Percentiles rank a stretch among this genome's conserved stretches.
Evolutionary conservation across 805 yeast species (phyloP).

Genomic region (Isabelozyma pseudorhagii): DNA sequence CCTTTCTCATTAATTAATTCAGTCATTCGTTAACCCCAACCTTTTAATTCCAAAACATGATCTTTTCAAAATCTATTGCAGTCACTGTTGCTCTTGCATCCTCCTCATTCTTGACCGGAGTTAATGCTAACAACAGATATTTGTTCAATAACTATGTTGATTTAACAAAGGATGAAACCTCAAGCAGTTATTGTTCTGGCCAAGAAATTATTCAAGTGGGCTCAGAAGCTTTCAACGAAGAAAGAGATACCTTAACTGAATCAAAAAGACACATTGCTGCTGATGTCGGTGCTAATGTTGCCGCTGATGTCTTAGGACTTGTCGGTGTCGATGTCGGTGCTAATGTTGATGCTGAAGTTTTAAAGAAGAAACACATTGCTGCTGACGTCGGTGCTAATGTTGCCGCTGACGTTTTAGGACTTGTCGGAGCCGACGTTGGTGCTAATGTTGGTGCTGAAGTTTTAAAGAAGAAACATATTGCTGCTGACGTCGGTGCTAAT

Average conservation of each 20-base stretch:
- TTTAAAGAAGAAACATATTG: too few relatives aligned
- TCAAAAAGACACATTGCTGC: background rate
- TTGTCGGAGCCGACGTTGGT: background rate
- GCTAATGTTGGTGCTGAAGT: background rate
- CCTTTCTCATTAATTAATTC: background rate
- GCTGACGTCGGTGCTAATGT: background rate
- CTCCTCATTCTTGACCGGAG: slow-evolving; percentile 9
- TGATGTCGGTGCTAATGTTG: slow-evolving; percentile 3
- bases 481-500: background rate
- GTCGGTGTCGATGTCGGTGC: slow-evolving; percentile 6
- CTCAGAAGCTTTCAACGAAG: background rate
- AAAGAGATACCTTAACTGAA: background rate
- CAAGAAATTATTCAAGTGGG: slow-evolving; percentile 9
- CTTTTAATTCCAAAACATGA: slow-evolving; percentile 6
- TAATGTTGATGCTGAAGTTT: slow-evolving; percentile 9
- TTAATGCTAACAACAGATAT: slow-evolving; percentile 9
- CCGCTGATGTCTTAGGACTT: slow-evolving; percentile 6
- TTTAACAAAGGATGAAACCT: slow-evolving; percentile 7
- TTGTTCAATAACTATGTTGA: slow-evolving; percentile 9
- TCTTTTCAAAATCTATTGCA: slow-evolving; percentile 15
- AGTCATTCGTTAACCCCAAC: background rate
- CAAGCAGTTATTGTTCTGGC: slow-evolving; percentile 7
- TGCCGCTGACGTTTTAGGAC: background rate
- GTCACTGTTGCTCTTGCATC: slow-evolving; percentile 16
- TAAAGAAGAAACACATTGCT: slow-evolving; percentile 5